Percentiles rank a stretch among this genome's conserved stretches.
Evolutionary conservation across 2,329 filamentous ascomycete species (phyloP).

Genomic region (Myrmaecium sp.): DNA sequence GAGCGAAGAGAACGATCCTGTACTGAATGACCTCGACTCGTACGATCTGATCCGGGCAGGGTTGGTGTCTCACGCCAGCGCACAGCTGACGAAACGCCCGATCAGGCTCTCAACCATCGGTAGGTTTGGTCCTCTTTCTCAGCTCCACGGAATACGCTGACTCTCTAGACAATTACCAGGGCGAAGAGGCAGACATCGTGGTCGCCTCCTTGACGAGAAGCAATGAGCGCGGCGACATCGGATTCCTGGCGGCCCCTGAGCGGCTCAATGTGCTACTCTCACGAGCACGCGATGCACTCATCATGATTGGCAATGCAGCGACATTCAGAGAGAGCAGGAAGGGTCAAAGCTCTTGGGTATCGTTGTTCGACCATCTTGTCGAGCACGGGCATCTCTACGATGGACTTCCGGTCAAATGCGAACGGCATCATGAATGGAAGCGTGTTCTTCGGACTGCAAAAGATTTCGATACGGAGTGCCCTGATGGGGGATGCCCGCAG

Average conservation of each 20-base stretch:
- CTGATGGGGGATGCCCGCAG: conserved; percentile 52
- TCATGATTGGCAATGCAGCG: conserved; percentile 53
- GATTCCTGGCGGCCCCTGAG: conserved; percentile 50
- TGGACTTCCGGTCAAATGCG: conserved; percentile 18
- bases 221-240: conserved; percentile 46
- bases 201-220: conserved; percentile 51
- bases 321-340: conserved; percentile 47
- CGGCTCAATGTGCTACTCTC: conserved; percentile 55
- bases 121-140: conserved; percentile 19
- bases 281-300: conserved; percentile 44
- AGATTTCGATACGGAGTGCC: conserved; percentile 45
- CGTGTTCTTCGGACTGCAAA: conserved; percentile 30
- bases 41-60: conserved; percentile 46
- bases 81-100: conserved; percentile 32
- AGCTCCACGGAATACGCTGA: neutral
- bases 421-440: conserved; percentile 25
- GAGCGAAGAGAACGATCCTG: conserved; percentile 40
- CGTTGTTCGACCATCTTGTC: conserved; percentile 40
- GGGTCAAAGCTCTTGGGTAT: conserved; percentile 39
- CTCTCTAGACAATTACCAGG: conserved; percentile 54
- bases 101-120: conserved; percentile 54
- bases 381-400: conserved; percentile 27
- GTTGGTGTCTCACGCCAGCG: conserved; percentile 35
- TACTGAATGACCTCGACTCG: conserved; percentile 52
- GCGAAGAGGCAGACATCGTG: conserved; percentile 59